Evolutionary conservation across 2,329 filamentous ascomycete species (phyloP).

Genomic region (Zalaria sp.): DNA sequence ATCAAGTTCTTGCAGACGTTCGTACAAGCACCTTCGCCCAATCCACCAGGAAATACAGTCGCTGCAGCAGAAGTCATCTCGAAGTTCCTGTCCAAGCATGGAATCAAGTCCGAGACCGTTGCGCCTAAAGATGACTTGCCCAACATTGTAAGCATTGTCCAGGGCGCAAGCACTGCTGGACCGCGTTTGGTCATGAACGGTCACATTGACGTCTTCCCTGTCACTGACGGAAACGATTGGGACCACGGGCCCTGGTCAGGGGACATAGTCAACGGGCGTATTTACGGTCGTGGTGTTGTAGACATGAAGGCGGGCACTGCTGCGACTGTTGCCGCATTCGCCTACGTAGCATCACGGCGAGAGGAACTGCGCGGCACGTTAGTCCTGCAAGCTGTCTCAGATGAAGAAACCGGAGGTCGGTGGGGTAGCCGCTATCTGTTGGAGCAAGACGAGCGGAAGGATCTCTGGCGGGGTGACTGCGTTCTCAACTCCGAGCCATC

Average conservation of each 20-base stretch:
- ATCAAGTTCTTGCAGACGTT: conserved; percentile 19
- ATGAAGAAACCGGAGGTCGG: conserved; percentile 27
- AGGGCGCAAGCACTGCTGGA: conserved; percentile 7
- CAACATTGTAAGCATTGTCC: conserved; percentile 22
- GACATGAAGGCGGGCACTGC: conserved; percentile 32
- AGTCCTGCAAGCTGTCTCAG: conserved; percentile 20
- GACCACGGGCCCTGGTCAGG: conserved; percentile 23
- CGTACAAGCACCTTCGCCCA: conserved; percentile 22
- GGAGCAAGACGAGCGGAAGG: conserved; percentile 12
- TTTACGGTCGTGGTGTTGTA: conserved; percentile 25
- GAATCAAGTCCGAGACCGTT: conserved; percentile 14
- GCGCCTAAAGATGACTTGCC: conserved; percentile 16
- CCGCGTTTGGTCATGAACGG: conserved; percentile 26
- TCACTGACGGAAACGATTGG: conserved; percentile 20
- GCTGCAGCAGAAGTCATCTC: conserved; percentile 19
- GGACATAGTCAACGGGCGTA: conserved; percentile 16
- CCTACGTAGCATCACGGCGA: conserved; percentile 13
- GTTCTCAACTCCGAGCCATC: conserved; percentile 26
- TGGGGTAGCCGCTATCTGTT: conserved; percentile 23
- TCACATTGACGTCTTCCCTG: conserved; percentile 29
- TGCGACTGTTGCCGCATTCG: conserved; percentile 25
- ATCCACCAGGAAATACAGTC: conserved; percentile 24
- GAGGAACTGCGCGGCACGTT: conserved; percentile 1
- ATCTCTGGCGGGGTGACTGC: conserved; percentile 23
- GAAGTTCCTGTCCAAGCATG: conserved; percentile 13